Base-by-base conservation (phyloP, 306 rosid species). In the Lithocarpus polystachyus region DNA sequence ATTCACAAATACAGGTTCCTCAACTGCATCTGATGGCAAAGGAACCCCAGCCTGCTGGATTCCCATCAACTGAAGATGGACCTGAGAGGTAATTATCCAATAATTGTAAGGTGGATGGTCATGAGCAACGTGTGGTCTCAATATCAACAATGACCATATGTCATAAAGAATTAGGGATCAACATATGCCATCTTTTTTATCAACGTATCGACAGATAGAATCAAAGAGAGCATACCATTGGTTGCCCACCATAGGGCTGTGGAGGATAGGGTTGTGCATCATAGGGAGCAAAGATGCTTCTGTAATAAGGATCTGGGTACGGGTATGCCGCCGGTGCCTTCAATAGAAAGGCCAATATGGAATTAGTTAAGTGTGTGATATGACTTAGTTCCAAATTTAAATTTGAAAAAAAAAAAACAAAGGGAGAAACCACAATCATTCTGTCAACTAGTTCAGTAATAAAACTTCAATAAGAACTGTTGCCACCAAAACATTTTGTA, bases 31-130 rank as follows among this genome's bases (percentile, higher is more conserved):
- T 60, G 94, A 88, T 53, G 96, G 98, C 73, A 94, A 88, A 72
- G 98, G 98, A 84, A 92, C 96, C 35, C 97, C 97, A 18, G 94
- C 96, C 84, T 94, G 97, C 85, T 94, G 97, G 74, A 94, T 94
- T 82, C 97, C 98, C 98, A 93, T 93, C 74, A 93, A 82, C 86
- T 94, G 98, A 82, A 94, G 91, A 81, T 94, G 94, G 76, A 90
- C 97, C 97, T 92, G 88, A 29, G 77, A 73, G 79, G 71, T 48
- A 81, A 72, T 74, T 64, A 72, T 62, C 78, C 53, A 74, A 81
- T 43, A 55, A 72, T 54, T 57, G 8, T 48, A 48, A 26, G 68
- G 55, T 61, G 67, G 51, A 13, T 28, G 65, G 72, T 6, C 19
- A 31, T 12, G 74, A 40, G 35, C 56, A 31, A 70, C 19, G 53